phyloP scores from a whole-genome alignment of 768 basidiomycete genomes.

The Podaxis sp. region DNA sequence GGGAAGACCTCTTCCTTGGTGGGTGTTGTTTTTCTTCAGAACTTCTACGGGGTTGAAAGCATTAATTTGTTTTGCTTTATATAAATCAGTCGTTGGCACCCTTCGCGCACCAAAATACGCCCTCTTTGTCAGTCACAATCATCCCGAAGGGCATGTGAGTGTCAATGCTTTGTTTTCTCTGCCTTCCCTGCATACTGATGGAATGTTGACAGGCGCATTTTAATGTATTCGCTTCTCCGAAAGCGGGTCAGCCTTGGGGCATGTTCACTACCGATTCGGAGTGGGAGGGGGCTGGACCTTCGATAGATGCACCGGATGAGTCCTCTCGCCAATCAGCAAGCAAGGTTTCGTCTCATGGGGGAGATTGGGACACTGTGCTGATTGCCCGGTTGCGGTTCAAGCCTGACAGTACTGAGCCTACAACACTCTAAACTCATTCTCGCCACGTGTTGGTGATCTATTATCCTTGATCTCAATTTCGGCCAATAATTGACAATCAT shows the following conservation, averaged over 20 bases:
- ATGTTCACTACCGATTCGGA: constrained; percentile 15
- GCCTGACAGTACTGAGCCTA: constrained; percentile 55
- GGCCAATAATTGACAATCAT: neutral
- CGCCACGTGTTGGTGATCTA: neutral
- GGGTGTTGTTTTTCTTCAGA: neutral
- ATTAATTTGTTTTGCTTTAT: neutral
- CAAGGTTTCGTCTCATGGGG: constrained; percentile 25
- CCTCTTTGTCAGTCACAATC: constrained; percentile 19
- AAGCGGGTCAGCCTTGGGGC: constrained; percentile 20
- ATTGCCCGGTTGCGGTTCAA: constrained; percentile 65
- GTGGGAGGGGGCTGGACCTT: constrained; percentile 13
- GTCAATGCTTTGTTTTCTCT: neutral
- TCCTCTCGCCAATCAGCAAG: constrained; percentile 25
- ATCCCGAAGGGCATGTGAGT: constrained; percentile 20
- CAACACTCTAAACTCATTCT: constrained; percentile 17
- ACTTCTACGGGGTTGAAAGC: neutral
- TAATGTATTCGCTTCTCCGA: constrained; percentile 15
- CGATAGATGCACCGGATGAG: neutral
- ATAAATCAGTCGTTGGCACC: constrained; percentile 13
- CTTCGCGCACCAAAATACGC: constrained; percentile 20
- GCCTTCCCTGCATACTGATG: neutral
- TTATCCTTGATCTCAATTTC: neutral
- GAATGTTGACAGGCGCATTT: constrained; percentile 16
- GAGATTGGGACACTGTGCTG: constrained; percentile 53
- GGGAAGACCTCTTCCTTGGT: constrained; percentile 22